phyloP scores from a whole-genome alignment of 2,329 filamentous ascomycete species.

The Alternaria incomplexa region DNA sequence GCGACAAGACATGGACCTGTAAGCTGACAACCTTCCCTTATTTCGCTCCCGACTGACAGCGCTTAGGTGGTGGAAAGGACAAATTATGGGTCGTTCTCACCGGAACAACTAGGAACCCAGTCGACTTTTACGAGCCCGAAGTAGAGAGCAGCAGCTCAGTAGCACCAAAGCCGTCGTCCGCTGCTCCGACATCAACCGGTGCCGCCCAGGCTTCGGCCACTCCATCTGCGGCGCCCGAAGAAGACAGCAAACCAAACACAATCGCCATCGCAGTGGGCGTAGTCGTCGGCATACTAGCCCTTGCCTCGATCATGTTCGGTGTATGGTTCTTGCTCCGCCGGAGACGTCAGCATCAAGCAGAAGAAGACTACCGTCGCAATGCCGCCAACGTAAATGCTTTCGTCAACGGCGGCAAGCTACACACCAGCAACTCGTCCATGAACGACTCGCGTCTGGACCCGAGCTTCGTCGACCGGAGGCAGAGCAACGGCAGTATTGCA shows the following conservation, averaged over 20 bases:
- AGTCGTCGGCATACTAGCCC: conserved; percentile 78
- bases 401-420: conserved; percentile 63
- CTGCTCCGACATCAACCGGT: conserved; percentile 28
- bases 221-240: conserved; percentile 46
- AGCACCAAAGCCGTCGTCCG: conserved; percentile 13
- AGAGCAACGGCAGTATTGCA: conserved; percentile 94
- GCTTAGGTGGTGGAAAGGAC: conserved; percentile 64
- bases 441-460: conserved; percentile 87
- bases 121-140: conserved; percentile 41
- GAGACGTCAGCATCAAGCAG: conserved; percentile 76
- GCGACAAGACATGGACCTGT: conserved; percentile 66
- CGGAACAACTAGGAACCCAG: conserved; percentile 51
- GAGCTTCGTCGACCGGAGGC: conserved; percentile 77
- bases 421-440: conserved; percentile 71
- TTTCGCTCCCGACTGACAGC: conserved; percentile 23
- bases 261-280: conserved; percentile 86
- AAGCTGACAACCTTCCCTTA: conserved; percentile 43
- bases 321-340: conserved; percentile 77
- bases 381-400: conserved; percentile 80
- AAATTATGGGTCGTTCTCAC: conserved; percentile 61
- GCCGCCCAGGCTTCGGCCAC: conserved; percentile 19
- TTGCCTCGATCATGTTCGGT: conserved; percentile 70
- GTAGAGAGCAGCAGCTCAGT: conserved; percentile 24
- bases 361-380: conserved; percentile 84
- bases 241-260: conserved; percentile 63